Conservation (phyloP, 2,329 filamentous ascomycete genomes). For the Aquanectria penicillioides region DNA sequence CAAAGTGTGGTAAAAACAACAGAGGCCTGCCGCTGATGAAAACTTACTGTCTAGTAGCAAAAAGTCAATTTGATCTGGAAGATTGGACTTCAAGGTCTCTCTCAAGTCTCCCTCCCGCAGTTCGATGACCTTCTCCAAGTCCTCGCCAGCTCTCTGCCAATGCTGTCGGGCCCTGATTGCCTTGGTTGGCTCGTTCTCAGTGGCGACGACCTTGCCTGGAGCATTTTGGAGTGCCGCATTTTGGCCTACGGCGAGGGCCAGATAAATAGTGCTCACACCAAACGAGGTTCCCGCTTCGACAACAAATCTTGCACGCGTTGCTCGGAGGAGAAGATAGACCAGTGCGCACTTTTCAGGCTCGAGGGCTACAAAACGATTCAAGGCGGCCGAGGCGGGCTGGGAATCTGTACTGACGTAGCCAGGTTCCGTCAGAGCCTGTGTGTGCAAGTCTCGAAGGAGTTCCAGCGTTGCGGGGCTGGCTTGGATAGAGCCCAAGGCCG, state of each 20-base stretch:
- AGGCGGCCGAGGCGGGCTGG: slow-evolving; percentile 27
- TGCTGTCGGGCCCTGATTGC: slow-evolving; percentile 60
- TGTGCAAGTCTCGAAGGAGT: slow-evolving; percentile 45
- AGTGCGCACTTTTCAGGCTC: slow-evolving; percentile 67
- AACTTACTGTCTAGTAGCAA: slow-evolving; percentile 69
- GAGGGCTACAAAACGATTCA: slow-evolving; percentile 68
- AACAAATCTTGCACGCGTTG: slow-evolving; percentile 59
- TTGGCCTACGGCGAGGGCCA: slow-evolving; percentile 65
- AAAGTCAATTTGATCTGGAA: slow-evolving; percentile 63
- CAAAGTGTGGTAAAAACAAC: not conserved
- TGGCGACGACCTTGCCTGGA: slow-evolving; percentile 61
- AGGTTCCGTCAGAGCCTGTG: slow-evolving; percentile 42
- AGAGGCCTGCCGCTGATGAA: too few species aligned
- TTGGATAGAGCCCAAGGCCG: slow-evolving; percentile 42
- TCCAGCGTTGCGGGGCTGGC: slow-evolving; percentile 39
- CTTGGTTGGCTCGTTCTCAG: slow-evolving; percentile 67
- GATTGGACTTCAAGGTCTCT: slow-evolving; percentile 58
- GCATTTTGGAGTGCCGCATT: slow-evolving; percentile 47
- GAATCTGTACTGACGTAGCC: slow-evolving; percentile 42
- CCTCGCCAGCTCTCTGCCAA: slow-evolving; percentile 62
- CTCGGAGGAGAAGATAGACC: slow-evolving; percentile 62
- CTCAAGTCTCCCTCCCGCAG: slow-evolving; percentile 66
- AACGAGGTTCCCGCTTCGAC: slow-evolving; percentile 71
- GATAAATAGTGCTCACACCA: slow-evolving; percentile 70
- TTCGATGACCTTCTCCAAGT: slow-evolving; percentile 62